Evolutionary conservation across 2,329 filamentous ascomycete species (phyloP), one percentile per base, ranked within the genome.

Genomic region (Fusarium graminum): DNA sequence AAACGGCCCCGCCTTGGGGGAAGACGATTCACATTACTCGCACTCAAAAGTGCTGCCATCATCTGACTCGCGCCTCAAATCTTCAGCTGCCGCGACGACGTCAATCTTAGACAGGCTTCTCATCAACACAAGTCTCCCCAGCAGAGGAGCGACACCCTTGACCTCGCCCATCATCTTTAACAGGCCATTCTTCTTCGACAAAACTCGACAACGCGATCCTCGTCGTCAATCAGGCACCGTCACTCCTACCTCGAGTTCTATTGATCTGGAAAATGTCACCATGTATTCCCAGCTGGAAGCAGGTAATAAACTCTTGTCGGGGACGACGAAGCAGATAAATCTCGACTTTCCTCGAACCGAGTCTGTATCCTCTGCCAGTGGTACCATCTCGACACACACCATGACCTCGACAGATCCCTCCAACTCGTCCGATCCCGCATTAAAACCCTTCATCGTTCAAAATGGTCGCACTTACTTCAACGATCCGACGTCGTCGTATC

Each of bases 381-480:
- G 78, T 53, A 76, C 80, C n/a, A 73, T 77, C 52, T 81, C 80
- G 58, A 76, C 76, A 46, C 79, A 80, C 63, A 82, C 81, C 42
- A 82, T 84, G 79, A 77, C 80, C 43, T 84, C 83, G 30, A 81
- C 79, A 72, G 84, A 86, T 26, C 79, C 77, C 5, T 77, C 79
- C 22, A 79, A 78, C 56, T 80, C 79, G 25, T 78, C 77, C 36
- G 84, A 84, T 61, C 72, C 75, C 69, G 55, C 76, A 71, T 52
- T 77, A 19, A 82, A 81, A 69, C 88, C 89, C 9, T 91, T 94
- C 72, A 80, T 91, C 68, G 80, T 89, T 66, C 89, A 90, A 72
- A 90, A 95, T 80, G 92, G 92, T 51, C 90, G 93, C 58, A 90
- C 90, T 44, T 97, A 94, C 78, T 86, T 96, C 66, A 88, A 91